Base-by-base conservation (phyloP, 176 grass and related monocot species). In the Juncus inflexus region DNA sequence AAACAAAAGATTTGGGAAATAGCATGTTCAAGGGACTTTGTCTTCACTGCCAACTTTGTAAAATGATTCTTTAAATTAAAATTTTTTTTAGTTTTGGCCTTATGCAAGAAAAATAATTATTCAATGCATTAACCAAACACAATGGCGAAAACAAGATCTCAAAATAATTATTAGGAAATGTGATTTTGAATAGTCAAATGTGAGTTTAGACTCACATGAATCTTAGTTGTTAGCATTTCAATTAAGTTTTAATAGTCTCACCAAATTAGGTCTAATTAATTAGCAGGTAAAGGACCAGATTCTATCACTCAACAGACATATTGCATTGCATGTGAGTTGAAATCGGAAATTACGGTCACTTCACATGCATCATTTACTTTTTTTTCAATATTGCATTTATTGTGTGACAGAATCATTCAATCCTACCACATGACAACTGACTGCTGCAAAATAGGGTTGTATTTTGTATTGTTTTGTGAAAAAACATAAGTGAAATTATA, bases 171-270 rank as follows among this genome's bases (percentile, higher is more conserved):
- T 47, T 6, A 47, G 9, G 9, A 47, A 47, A 47, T 6, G 4
- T 47, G 43, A 47, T 9, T 9, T 47, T 47, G 6, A 47, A 6
- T 47, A 47, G 43, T 47, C 43, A 47, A 47, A 47, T 47, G 9
- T 47, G 43, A 47, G 43, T 2, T 6, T 47, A 6, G 9, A 28
- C 49, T 55, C 50, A 69, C 65, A 70, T 70, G 51, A 70, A 58
- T 42, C 53, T 57, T 59, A 70, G 67, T 59, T 71, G 67, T 55
- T 71, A 71, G 67, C 15, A 71, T 42, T 71, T 40, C 67, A 42
- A 37, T 71, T 51, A 58, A 36, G 56, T 42, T 57, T 39, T 54
- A 69, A 41, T 7, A 9, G 52, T 50, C 40, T 70, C 37, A 57
- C 38, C 53, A 59, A 28, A 37, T 71, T 71, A 57, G 40, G 38